phyloP scores from a whole-genome alignment of 2,329 filamentous ascomycete species.

The Orbilia brochopaga region DNA sequence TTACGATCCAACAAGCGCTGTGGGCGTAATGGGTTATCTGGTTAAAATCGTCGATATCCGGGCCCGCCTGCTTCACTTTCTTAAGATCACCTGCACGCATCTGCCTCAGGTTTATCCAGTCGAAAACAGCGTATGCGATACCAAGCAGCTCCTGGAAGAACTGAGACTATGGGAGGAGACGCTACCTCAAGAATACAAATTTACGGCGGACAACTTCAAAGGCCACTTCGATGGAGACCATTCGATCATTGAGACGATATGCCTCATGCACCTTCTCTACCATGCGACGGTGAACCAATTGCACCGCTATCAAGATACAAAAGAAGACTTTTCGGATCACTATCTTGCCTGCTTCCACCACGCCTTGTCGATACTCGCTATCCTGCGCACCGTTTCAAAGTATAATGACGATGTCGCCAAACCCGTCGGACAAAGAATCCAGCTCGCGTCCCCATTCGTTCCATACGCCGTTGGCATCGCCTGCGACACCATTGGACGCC shows the following conservation, averaged over 20 bases:
- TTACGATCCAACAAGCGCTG: constrained; percentile 16
- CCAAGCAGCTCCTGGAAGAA: constrained; percentile 31
- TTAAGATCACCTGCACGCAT: constrained; percentile 43
- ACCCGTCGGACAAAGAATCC: constrained; percentile 41
- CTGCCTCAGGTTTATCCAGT: constrained; percentile 38
- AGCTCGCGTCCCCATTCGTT: constrained; percentile 43
- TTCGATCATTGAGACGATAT: constrained; percentile 46
- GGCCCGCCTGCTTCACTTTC: constrained; percentile 34
- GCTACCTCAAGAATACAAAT: constrained; percentile 34
- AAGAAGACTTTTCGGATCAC: constrained; percentile 39
- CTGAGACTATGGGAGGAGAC: constrained; percentile 48
- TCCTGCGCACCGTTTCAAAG: constrained; percentile 34
- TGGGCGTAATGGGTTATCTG: constrained; percentile 44
- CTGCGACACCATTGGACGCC: constrained; percentile 47
- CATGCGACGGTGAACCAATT: constrained; percentile 43
- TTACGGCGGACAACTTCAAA: constrained; percentile 48
- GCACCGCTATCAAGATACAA: constrained; percentile 46
- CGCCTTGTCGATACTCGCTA: constrained; percentile 36
- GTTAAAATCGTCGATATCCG: constrained; percentile 42
- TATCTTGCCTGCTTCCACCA: constrained; percentile 42
- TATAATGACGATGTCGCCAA: constrained; percentile 48
- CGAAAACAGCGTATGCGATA: constrained; percentile 33
- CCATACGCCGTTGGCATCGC: constrained; percentile 43
- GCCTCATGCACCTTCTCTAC: constrained; percentile 43
- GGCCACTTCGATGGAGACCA: constrained; percentile 48